These are phyloP conservation scores for Plasmodium gonderi DNA, from an alignment of 169 alveolate species.

Conservation along the genomic window DNA sequence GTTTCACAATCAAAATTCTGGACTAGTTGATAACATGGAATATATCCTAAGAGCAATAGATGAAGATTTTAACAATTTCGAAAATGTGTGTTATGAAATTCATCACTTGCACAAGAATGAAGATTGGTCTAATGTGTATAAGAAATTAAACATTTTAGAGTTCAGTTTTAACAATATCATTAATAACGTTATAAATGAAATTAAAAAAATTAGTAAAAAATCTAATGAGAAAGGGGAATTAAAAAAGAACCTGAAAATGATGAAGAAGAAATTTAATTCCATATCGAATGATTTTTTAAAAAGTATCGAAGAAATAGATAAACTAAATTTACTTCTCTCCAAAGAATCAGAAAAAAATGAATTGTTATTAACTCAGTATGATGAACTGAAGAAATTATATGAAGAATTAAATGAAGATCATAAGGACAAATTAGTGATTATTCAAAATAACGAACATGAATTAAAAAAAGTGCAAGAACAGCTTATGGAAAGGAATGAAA, in stretches of 20 bases:
- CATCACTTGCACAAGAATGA: slow-evolving; percentile 1
- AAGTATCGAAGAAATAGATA: slow-evolving; percentile 23
- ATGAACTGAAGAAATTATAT: slow-evolving; percentile 16
- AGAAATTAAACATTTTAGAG: slow-evolving; percentile 17
- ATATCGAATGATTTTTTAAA: slow-evolving; percentile 49
- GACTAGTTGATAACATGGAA: slow-evolving; percentile 9
- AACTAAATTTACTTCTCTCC: not conserved
- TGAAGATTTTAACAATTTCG: slow-evolving; percentile 41
- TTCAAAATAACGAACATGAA: slow-evolving; percentile 32
- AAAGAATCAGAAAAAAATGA: slow-evolving; percentile 47
- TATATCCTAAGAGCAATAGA: slow-evolving; percentile 11
- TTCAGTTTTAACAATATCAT: slow-evolving; percentile 20
- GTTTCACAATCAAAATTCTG: not conserved
- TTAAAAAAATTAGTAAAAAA: slow-evolving; percentile 16
- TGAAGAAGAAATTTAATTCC: slow-evolving; percentile 38
- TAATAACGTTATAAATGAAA: slow-evolving; percentile 21
- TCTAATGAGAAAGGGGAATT: slow-evolving; percentile 41
- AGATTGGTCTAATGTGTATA: slow-evolving; percentile 31
- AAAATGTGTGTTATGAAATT: slow-evolving; percentile 34
- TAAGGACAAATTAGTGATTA: slow-evolving; percentile 31
- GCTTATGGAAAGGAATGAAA: slow-evolving; percentile 40
- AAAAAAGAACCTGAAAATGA: slow-evolving; percentile 31
- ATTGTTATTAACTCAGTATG: slow-evolving; percentile 6
- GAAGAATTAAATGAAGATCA: slow-evolving; percentile 33
- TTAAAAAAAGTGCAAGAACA: slow-evolving; percentile 15